Evolutionary conservation across 2,329 filamentous ascomycete genomes (phyloP).

Genomic region (Beauveria asiatica): DNA sequence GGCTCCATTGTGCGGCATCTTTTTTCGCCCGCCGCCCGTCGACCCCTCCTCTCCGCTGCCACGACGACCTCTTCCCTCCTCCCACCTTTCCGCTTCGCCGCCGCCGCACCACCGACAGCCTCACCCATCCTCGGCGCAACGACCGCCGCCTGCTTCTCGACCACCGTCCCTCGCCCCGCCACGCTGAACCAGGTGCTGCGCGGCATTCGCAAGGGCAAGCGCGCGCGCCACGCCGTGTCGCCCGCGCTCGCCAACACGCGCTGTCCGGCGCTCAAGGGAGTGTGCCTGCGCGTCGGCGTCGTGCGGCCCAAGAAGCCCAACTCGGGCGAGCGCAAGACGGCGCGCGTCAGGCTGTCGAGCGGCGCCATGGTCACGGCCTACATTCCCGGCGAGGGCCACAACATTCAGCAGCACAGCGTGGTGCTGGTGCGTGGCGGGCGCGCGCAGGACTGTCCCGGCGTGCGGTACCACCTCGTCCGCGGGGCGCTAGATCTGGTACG

Average conservation of each 20-base stretch:
- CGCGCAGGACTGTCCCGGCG: conserved; percentile 95
- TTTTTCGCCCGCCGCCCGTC: conserved; percentile 25
- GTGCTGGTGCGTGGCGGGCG: conserved; percentile 91
- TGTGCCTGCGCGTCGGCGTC: conserved; percentile 88
- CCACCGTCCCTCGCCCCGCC: conserved; percentile 46
- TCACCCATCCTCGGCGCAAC: conserved; percentile 26
- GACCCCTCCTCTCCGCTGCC: conserved; percentile 18
- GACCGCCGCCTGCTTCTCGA: conserved; percentile 39
- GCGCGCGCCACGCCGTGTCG: conserved; percentile 76
- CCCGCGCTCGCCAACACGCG: conserved; percentile 65
- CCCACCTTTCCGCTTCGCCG: conserved; percentile 9
- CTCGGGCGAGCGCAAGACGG: conserved; percentile 92
- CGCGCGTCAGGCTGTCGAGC: conserved; percentile 78
- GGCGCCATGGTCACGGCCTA: conserved; percentile 86
- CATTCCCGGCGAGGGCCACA: conserved; percentile 96
- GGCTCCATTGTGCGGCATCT: conserved; percentile 27
- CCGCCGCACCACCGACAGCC: conserved; percentile 13
- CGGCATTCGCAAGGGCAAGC: conserved; percentile 71
- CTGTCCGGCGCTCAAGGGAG: conserved; percentile 83
- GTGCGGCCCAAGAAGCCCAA: conserved; percentile 98
- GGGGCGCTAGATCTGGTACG: conserved; percentile 88
- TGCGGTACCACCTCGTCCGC: conserved; percentile 87
- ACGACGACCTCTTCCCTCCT: conserved; percentile 19
- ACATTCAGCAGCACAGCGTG: conserved; percentile 97
- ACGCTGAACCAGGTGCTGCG: conserved; percentile 68